Evolutionary conservation across 2,329 filamentous ascomycete species (phyloP), one percentile per base, ranked within the genome.

Genomic region (Ceratocystis diversiconidia): DNA sequence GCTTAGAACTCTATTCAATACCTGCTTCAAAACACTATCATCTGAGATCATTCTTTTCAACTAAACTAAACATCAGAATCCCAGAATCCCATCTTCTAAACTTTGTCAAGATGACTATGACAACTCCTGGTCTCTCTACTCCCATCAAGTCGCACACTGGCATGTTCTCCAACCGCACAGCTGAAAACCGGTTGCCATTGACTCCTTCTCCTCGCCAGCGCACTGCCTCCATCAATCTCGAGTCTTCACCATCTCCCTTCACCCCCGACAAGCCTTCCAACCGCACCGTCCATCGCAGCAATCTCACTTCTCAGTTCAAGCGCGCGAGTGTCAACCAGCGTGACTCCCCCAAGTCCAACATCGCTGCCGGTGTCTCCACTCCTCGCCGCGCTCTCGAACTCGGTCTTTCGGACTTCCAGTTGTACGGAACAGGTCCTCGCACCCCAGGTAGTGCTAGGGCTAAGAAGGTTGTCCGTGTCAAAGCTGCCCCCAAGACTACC

Each of bases 311-410:
- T 68, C 87, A 91, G 73, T 88, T 96, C 73, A 82, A 88, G 69
- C 88, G 88, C 72, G 86, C 82, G 1, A 77, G 76, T 68, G 81
- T 85, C 68, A 87, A 86, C 78, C 79, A 83, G 50, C 87, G 89
- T 75, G 89, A 94, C 74, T 96, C 92, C 1, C 91, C 92, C 74
- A 97, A 97, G 80, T 96, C 92, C 67, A 97, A 96, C 80, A 96
- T 96, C 75, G 89, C 88, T 70, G 85, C 85, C 69, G 78, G 79
- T 52, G 83, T 84, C 66, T 82, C 86, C 67, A 92, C 90, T 55
- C 92, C 92, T 22, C 88, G 89, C 72, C 90, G 88, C 75, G 82
- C 80, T 60, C 82, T 97, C 48, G 92, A 97, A 76, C 83, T 96
- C 50, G 91, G 90, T 70, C 86, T 96, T 43, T 96, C 92, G 50